Conservation (phyloP, 2,329 filamentous ascomycete genomes). For the Trichoderma asperellum region DNA sequence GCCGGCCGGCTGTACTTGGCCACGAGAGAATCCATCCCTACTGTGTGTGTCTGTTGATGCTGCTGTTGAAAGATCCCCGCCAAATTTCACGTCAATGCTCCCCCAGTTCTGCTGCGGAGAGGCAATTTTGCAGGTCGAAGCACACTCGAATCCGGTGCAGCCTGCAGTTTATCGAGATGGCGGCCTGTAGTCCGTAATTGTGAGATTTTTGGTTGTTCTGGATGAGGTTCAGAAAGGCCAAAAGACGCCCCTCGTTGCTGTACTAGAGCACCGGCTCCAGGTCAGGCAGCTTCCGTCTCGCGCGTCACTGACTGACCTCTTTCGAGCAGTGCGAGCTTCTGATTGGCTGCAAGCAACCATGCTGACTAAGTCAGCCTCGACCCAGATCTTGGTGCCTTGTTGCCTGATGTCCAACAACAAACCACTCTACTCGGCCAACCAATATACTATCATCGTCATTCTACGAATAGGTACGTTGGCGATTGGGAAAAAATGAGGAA, state of each 20-base stretch:
- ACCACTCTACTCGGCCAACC: neutral
- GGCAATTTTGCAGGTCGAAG: neutral
- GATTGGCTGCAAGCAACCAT: neutral
- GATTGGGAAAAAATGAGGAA: neutral
- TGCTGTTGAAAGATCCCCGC: slow-evolving; percentile 8
- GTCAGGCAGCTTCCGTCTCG: slow-evolving; percentile 51
- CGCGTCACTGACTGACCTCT: slow-evolving; percentile 43
- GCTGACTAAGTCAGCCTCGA: neutral
- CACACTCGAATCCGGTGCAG: neutral
- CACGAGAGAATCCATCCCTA: slow-evolving; percentile 86
- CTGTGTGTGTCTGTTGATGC: slow-evolving; percentile 24
- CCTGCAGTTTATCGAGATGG: slow-evolving; percentile 1
- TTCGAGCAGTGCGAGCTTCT: neutral
- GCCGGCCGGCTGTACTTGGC: slow-evolving; percentile 85
- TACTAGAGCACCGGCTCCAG: slow-evolving; percentile 26
- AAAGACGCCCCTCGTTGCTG: slow-evolving; percentile 16
- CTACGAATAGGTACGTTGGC: neutral
- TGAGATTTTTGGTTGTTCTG: neutral
- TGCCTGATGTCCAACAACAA: slow-evolving; percentile 13
- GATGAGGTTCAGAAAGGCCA: slow-evolving; percentile 30
- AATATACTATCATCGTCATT: too few relatives aligned
- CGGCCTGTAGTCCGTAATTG: neutral
- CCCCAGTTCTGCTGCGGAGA: neutral
- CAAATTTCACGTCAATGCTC: neutral
- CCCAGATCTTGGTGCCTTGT: slow-evolving; percentile 4